These are phyloP conservation scores for Neonectria magnoliae DNA, from an alignment of 2,329 filamentous ascomycete genomes.

Conservation along the genomic window DNA sequence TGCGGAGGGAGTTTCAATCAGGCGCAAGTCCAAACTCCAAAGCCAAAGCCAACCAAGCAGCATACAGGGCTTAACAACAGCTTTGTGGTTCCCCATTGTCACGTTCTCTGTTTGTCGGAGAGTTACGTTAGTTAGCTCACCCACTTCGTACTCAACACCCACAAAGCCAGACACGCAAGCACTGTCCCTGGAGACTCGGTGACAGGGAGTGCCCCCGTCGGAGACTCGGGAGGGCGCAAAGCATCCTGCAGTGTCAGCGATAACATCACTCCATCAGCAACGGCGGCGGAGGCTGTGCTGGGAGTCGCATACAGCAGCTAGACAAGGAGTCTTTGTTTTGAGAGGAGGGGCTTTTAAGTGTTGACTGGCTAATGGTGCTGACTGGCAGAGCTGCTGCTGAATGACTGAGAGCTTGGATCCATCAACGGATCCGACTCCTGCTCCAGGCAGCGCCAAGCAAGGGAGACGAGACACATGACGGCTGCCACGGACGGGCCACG, in stretches of 20 bases:
- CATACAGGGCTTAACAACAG: background rate
- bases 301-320: constrained; percentile 21
- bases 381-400: constrained; percentile 1
- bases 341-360: constrained; percentile 35
- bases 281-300: constrained; percentile 40
- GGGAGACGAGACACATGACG: constrained; percentile 27
- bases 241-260: constrained; percentile 39
- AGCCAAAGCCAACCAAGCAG: background rate
- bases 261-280: constrained; percentile 34
- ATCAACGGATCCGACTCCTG: constrained; percentile 19
- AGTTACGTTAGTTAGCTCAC: constrained; percentile 7
- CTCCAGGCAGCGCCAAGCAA: background rate
- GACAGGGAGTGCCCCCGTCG: constrained; percentile 35
- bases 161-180: background rate
- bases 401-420: constrained; percentile 23
- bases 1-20: background rate
- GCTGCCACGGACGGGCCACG: background rate
- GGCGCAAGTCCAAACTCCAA: background rate
- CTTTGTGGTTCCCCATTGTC: background rate
- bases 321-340: constrained; percentile 37
- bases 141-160: background rate
- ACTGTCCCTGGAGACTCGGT: background rate
- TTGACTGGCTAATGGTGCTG: constrained; percentile 15
- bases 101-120: constrained; percentile 5
- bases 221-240: constrained; percentile 29